Evolutionary conservation across 192 early-diverging fungal genomes (phyloP).

Genomic region (Dissophora globulifera): DNA sequence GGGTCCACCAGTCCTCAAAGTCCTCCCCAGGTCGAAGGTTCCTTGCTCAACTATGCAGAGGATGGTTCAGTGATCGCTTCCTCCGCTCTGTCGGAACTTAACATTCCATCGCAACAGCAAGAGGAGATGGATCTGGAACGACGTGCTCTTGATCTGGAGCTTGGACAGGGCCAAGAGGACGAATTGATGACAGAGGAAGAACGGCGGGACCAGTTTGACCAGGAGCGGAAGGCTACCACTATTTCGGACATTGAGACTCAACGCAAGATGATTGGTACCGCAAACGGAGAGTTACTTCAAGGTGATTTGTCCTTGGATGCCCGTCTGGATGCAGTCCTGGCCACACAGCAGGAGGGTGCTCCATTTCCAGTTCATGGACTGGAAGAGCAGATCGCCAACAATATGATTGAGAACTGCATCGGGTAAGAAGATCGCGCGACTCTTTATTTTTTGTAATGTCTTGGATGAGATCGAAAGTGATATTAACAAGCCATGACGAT

Average conservation of each 20-base stretch:
- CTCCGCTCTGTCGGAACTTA: too few relatives aligned
- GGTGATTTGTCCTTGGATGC: constrained; percentile 50
- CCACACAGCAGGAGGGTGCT: constrained; percentile 24
- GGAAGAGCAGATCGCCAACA: constrained; percentile 74
- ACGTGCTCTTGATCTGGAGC: constrained; percentile 22
- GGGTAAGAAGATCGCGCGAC: constrained; percentile 49
- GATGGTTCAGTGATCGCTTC: not conserved
- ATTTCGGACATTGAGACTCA: constrained; percentile 33
- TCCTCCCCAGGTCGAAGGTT: constrained; percentile 1
- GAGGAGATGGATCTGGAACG: constrained; percentile 15
- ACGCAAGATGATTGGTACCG: constrained; percentile 46
- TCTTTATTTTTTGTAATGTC: not conserved
- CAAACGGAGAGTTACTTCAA: constrained; percentile 23
- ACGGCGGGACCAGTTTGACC: constrained; percentile 33
- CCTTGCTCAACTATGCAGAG: constrained; percentile 14
- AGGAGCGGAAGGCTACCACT: constrained; percentile 22
- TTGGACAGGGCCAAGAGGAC: constrained; percentile 31
- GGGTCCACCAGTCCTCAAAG: too few relatives aligned
- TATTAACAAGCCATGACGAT: not conserved
- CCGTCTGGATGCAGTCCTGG: constrained; percentile 42
- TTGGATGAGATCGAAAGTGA: not conserved
- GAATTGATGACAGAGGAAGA: constrained; percentile 38
- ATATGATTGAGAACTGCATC: constrained; percentile 85
- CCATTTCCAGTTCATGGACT: constrained; percentile 70
- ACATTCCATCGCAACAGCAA: too few relatives aligned